Evolutionary conservation across 2,329 filamentous ascomycete species (phyloP).

Genomic region (Xenoacremonium recifei): DNA sequence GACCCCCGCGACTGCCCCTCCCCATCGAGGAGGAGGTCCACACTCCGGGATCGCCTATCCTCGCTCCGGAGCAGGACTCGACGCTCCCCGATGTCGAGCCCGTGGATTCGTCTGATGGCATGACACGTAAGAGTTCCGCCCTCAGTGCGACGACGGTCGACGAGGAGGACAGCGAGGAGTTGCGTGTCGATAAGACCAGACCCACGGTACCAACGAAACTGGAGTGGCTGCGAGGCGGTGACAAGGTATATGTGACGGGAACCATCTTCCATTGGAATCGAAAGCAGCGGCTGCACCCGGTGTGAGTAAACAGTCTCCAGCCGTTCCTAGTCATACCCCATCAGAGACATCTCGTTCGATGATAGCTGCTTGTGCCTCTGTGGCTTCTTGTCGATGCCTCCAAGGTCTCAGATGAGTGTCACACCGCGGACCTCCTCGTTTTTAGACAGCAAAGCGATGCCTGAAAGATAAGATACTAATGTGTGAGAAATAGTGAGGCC

Average conservation of each 20-base stretch:
- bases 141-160: conserved; percentile 66
- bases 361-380: conserved; percentile 22
- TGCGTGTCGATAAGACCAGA: conserved; percentile 70
- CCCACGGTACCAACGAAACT: conserved; percentile 81
- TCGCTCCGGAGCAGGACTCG: conserved; percentile 64
- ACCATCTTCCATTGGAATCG: conserved; percentile 98
- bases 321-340: conserved; percentile 2
- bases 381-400: conserved; percentile 20
- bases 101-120: conserved; percentile 47
- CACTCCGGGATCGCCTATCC: conserved; percentile 86
- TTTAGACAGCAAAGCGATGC: conserved; percentile 1
- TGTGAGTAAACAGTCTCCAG: conserved; percentile 58
- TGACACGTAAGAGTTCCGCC: conserved; percentile 56
- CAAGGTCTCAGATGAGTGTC: conserved; percentile 19
- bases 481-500: conserved; percentile 41
- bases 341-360: conserved; percentile 22
- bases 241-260: conserved; percentile 94
- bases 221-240: conserved; percentile 79
- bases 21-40: conserved; percentile 91
- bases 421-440: conserved; percentile 10
- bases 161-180: conserved; percentile 75
- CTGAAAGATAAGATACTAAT: conserved; percentile 12
- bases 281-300: conserved; percentile 82
- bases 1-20: conserved; percentile 86
- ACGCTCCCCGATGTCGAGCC: conserved; percentile 52